Base-by-base conservation (phyloP, 2,329 filamentous ascomycete species). In the Aspergillus thermomutatus region DNA sequence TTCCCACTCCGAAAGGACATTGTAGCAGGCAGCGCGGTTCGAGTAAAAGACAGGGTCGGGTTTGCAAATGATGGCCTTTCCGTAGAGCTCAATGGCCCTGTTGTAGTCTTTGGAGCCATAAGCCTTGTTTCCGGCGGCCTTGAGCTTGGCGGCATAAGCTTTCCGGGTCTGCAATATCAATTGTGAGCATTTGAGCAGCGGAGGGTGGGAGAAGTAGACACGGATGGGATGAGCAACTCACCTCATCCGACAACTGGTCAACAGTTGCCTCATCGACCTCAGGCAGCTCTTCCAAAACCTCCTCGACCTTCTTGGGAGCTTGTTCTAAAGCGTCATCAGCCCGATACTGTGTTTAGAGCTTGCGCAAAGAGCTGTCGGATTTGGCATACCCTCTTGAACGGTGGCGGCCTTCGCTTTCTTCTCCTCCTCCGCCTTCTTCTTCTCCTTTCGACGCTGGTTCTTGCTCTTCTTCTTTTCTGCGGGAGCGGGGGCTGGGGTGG, bases 11-110 rank as follows among this genome's bases (percentile, higher is more conserved):
- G 86, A 87, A 72, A 94, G 86, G 64, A 94, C 92, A 74, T 96
- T 97, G 80, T 92, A 95, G 83, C 94, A 99, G 54, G 94, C 94
- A 56, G 94, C 94, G 67, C 94, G 89, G 83, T 99, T 99, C 62
- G 94, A 97, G 83, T 95, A 99, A 83, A 94, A 99, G 74, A 99
- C 92, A 31, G 94, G 92, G 71, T 99, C 94, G 56, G 92, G 89
- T 80, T 94, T 96, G 88, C 94, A 97, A 52, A 97, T 80, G 68
- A 99, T 96, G 51, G 94, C 94, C 79, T 96, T 91, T 64, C 90
- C 90, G 79, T 99, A 99, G 37, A 99, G 86, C 4, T 92, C 89
- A 72, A 99, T 99, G 65, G 94, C 94, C 68, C 86, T 87, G 77
- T 91, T 88, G 79, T 97, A 97, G 70, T 96, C 90, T 79, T 97